Conservation (phyloP, 2,329 filamentous ascomycete species). For the Curvularia lunata region DNA sequence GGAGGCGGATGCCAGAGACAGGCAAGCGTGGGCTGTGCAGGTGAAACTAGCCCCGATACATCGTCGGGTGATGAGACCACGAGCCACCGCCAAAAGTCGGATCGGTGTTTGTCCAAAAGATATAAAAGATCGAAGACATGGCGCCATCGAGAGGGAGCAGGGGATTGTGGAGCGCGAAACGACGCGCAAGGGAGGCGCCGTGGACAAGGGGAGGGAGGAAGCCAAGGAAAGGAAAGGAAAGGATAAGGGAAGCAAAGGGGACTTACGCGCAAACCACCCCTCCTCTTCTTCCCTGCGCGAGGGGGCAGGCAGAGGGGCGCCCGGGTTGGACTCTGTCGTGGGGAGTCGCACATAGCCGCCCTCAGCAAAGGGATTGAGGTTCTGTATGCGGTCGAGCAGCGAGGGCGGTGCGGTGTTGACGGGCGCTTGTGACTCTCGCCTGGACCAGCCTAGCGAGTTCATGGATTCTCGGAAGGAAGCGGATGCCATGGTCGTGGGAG, state of each 20-base stretch:
- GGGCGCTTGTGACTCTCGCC: conserved; percentile 77
- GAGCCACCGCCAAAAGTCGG: conserved; percentile 24
- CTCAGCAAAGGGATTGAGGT: conserved; percentile 84
- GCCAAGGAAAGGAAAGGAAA: conserved; percentile 12
- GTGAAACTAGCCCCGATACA: conserved; percentile 34
- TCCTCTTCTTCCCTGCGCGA: conserved; percentile 91
- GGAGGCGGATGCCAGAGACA: conserved; percentile 15
- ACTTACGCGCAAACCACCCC: conserved; percentile 92
- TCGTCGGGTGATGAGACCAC: conserved; percentile 38
- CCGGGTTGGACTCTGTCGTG: conserved; percentile 74
- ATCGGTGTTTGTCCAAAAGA: conserved; percentile 2
- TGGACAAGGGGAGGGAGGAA: background rate
- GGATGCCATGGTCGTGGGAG: conserved; percentile 74
- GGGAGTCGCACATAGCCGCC: conserved; percentile 90
- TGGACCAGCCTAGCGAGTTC: conserved; percentile 93
- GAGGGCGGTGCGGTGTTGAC: conserved; percentile 76
- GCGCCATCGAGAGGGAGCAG: conserved; percentile 1
- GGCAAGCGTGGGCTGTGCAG: conserved; percentile 28
- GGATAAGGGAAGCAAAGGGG: too few species aligned
- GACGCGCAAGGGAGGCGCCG: conserved; percentile 12
- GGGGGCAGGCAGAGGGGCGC: conserved; percentile 84
- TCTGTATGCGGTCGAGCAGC: conserved; percentile 80
- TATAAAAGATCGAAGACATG: conserved; percentile 8
- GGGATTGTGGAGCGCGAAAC: conserved; percentile 17
- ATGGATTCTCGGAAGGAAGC: conserved; percentile 91